Evolutionary conservation across 331 rosid genomes (phyloP).

Genomic region (Telfairia occidentalis): DNA sequence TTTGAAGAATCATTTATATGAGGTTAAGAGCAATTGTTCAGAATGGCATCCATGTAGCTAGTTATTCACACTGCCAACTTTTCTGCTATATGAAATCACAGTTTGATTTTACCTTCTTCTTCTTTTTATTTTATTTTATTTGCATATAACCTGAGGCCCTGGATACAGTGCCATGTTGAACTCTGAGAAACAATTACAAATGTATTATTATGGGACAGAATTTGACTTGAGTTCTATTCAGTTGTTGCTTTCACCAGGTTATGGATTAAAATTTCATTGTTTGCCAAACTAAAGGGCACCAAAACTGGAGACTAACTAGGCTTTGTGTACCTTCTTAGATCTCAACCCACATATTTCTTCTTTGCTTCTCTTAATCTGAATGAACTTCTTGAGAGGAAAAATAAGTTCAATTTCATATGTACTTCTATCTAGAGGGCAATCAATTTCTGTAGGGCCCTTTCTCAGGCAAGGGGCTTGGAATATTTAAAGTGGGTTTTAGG

Average conservation of each 20-base stretch:
- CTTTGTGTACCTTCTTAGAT: neutral
- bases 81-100: neutral
- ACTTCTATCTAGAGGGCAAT: neutral
- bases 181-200: neutral
- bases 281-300: neutral
- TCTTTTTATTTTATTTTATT: neutral
- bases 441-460: neutral
- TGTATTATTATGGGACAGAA: neutral
- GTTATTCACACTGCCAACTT: neutral
- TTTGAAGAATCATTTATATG: no score
- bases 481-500: neutral
- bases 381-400: neutral
- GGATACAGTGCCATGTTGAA: neutral
- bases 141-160: neutral
- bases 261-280: neutral
- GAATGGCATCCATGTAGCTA: neutral
- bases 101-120: neutral
- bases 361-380: neutral
- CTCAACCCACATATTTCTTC: neutral
- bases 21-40: no score
- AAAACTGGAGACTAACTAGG: neutral
- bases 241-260: neutral
- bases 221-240: no score
- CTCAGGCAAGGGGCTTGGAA: neutral
- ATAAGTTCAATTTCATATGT: neutral